Evolutionary conservation across 1,139 yeast genomes (phyloP), one percentile per base, ranked within the genome.

Genomic region (Pneumocystis canis): DNA sequence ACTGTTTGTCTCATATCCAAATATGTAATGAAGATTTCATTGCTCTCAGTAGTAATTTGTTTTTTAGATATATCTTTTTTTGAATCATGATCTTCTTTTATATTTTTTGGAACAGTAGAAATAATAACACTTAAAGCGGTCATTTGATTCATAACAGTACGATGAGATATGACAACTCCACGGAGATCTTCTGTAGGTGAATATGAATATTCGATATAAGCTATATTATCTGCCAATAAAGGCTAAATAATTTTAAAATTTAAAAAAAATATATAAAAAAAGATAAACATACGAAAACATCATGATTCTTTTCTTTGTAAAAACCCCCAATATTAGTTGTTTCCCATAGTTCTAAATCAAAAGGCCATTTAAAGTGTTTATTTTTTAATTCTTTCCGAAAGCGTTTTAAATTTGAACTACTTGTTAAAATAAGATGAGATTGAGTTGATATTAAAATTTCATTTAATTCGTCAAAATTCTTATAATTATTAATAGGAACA

Each of bases 121-220:
- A 92, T 75, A 33, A 94, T 82, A 5, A 83, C 79, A 16, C 86
- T 80, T 47, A 94, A 72, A 62, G 89, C 82, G 65, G 82, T 80
- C 92, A 92, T 88, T 71, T 92, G 98, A 69, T 89, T 94, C 70
- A 87, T 79, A 20, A 94, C 81, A 0, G 96, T 89, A 65, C 89
- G 78, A 71, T 92, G 97, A 39, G 94, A 86, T 71, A 94, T 80
- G 0, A 95, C 96, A 56, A 94, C 95, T 5, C 99, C 99, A 63
- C 96, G 80, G 41, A 89, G 75, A 68, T 90, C 95, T 1, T 97
- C 97, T 25, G 88, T 82, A 0, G 97, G 95, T 1, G 95, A 86
- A 68, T 94, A 80, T 0, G 95, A 84, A 71, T 87, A 94, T 73
- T 94, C 98, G 32, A 94, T 90, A 70, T 94, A 94, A 0, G 97